Evolutionary conservation across 805 yeast species (phyloP).

Genomic region (Candida stauntonica): DNA sequence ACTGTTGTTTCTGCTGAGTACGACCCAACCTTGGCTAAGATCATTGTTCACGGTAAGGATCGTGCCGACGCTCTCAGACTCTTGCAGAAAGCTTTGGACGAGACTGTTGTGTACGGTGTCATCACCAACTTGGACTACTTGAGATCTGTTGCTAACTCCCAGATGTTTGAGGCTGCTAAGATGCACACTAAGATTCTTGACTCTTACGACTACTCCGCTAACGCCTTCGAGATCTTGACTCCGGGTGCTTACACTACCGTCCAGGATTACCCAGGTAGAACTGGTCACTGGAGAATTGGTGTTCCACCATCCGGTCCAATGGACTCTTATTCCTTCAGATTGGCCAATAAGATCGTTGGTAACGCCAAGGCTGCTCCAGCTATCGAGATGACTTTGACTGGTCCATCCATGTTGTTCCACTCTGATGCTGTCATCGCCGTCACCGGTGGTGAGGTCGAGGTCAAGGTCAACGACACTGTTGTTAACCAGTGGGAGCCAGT

Average conservation of each 20-base stretch:
- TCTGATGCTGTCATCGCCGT: conserved; percentile 71
- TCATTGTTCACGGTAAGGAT: conserved; percentile 89
- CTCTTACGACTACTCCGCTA: conserved; percentile 70
- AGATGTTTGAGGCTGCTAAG: conserved; percentile 77
- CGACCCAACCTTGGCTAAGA: conserved; percentile 95
- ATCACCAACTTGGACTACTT: conserved; percentile 87
- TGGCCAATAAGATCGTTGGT: conserved; percentile 90
- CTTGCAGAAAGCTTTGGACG: conserved; percentile 75
- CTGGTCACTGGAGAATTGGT: conserved; percentile 63
- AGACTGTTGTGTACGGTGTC: conserved; percentile 86
- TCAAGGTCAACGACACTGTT: conserved; percentile 56
- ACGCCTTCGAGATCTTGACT: conserved; percentile 75
- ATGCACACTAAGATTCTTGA: conserved; percentile 89
- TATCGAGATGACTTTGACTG: conserved; percentile 80
- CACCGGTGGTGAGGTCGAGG: conserved; percentile 79
- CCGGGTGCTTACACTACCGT: conserved; percentile 97
- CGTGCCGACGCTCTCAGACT: conserved; percentile 79
- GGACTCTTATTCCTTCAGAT: conserved; percentile 87
- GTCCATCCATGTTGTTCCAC: conserved; percentile 85
- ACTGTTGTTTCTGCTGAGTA: conserved; percentile 86
- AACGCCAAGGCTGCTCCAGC: conserved; percentile 82
- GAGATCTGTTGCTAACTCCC: conserved; percentile 76
- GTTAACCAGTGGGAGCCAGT: conserved; percentile 72
- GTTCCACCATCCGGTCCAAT: conserved; percentile 99
- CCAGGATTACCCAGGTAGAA: conserved; percentile 93